phyloP scores from a whole-genome alignment of 1,284 basidiomycete genomes.

The Fomitopsis betulina region DNA sequence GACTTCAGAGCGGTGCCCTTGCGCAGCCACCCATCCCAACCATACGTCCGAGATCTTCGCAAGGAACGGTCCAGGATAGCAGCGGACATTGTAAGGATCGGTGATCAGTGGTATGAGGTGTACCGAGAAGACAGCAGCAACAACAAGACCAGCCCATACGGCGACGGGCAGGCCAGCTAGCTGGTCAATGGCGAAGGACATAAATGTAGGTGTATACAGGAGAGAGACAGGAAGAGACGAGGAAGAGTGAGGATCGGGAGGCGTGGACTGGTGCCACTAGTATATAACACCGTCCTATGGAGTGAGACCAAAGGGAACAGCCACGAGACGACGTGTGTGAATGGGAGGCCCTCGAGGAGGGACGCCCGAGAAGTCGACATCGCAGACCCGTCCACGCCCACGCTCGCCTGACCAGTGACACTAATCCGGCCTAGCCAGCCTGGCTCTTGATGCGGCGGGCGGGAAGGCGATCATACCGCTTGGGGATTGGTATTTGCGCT shows the following conservation, averaged over 20 bases:
- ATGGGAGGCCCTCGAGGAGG: background rate
- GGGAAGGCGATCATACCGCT: background rate
- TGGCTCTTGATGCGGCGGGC: background rate
- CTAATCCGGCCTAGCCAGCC: background rate
- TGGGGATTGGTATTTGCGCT: no score
- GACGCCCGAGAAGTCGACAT: slow-evolving; percentile 1
- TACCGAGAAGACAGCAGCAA: slow-evolving; percentile 33
- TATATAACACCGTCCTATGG: background rate
- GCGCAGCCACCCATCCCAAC: slow-evolving; percentile 62
- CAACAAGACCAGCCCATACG: slow-evolving; percentile 11
- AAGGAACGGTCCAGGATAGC: slow-evolving; percentile 69
- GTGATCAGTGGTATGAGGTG: slow-evolving; percentile 57
- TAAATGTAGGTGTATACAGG: background rate
- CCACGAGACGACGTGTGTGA: background rate
- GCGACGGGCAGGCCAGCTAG: background rate
- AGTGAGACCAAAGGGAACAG: background rate
- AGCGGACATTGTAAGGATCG: slow-evolving; percentile 55
- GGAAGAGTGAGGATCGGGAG: background rate
- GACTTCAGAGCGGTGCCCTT: slow-evolving; percentile 71
- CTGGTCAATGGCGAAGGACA: background rate
- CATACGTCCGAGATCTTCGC: slow-evolving; percentile 78
- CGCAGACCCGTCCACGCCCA: background rate
- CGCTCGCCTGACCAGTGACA: background rate
- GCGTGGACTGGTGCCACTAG: background rate
- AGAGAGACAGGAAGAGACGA: background rate